These are phyloP conservation scores for Claviceps sp. DNA, from an alignment of 2,329 filamentous ascomycete species.

Conservation along the genomic window DNA sequence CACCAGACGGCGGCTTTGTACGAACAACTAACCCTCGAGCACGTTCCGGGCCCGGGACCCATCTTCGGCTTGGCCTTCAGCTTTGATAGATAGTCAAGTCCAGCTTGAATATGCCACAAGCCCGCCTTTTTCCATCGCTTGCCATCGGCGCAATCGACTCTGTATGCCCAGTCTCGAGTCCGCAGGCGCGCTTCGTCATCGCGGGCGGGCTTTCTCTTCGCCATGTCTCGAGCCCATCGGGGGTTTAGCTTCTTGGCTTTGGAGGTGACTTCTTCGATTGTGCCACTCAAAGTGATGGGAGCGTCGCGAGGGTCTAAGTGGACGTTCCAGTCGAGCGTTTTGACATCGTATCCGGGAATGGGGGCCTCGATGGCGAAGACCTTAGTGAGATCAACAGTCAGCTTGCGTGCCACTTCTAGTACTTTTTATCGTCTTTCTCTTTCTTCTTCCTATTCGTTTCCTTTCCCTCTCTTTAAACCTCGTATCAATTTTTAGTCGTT, in stretches of 20 bases:
- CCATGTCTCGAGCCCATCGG: neutral
- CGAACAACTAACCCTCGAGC: neutral
- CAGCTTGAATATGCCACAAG: neutral
- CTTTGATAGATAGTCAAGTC: neutral
- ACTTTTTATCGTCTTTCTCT: neutral
- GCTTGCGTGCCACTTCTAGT: neutral
- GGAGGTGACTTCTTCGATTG: neutral
- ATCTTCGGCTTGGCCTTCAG: neutral
- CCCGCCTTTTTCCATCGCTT: neutral
- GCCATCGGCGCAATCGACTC: neutral
- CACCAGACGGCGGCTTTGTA: neutral
- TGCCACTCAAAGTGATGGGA: neutral
- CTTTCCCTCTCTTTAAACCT: too few species aligned
- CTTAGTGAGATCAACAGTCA: neutral
- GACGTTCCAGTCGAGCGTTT: neutral
- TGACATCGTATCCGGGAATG: neutral
- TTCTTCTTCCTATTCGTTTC: too few species aligned
- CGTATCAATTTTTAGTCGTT: too few species aligned
- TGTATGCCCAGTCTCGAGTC: neutral
- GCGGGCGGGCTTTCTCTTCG: neutral
- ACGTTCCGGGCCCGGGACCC: neutral
- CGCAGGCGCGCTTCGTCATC: neutral
- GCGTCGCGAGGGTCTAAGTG: neutral
- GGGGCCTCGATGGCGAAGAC: neutral
- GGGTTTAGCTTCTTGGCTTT: neutral